A percentile compares a stretch with the other conserved stretches of the same genome.
phyloP scores from a whole-genome alignment of 768 basidiomycete species.

The Mycena chlorophos region DNA sequence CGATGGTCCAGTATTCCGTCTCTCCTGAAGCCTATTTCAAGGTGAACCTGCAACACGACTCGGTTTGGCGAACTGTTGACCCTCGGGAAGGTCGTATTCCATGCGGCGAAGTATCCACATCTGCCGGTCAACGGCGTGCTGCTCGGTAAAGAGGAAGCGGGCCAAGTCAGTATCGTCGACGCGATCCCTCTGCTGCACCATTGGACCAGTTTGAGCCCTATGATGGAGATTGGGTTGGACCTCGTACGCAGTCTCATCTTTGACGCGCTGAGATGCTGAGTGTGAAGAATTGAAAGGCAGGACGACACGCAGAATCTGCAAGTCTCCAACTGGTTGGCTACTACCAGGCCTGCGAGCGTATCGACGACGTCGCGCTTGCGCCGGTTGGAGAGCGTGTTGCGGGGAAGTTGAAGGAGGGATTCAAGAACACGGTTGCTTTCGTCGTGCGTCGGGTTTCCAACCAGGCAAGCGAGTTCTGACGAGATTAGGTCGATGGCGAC shows the following conservation, averaged over 20 bases:
- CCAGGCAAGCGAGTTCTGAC: slow-evolving; percentile 9
- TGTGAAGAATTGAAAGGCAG: slow-evolving; percentile 44
- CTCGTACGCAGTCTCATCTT: slow-evolving; percentile 46
- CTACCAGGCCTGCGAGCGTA: slow-evolving; percentile 69
- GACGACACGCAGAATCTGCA: slow-evolving; percentile 55
- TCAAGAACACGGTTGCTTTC: slow-evolving; percentile 64
- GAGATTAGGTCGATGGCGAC: slow-evolving; percentile 58
- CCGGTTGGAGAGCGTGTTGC: slow-evolving; percentile 68
- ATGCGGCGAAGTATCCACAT: slow-evolving; percentile 80
- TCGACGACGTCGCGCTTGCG: slow-evolving; percentile 60
- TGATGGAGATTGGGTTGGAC: slow-evolving; percentile 85
- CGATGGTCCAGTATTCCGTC: slow-evolving; percentile 52
- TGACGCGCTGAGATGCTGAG: not conserved
- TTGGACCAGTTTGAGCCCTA: slow-evolving; percentile 81
- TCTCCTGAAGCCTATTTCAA: slow-evolving; percentile 68
- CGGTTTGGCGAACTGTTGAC: not conserved
- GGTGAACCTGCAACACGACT: slow-evolving; percentile 26
- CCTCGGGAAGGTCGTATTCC: slow-evolving; percentile 45
- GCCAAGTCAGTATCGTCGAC: slow-evolving; percentile 55
- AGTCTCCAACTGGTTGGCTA: slow-evolving; percentile 64
- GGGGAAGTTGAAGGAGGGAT: slow-evolving; percentile 51
- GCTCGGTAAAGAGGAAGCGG: slow-evolving; percentile 49
- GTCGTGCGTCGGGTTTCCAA: slow-evolving; percentile 49
- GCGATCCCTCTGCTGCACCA: slow-evolving; percentile 79
- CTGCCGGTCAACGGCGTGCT: slow-evolving; percentile 75